Conservation (phyloP, 2,329 filamentous ascomycete species). For the Leptographium lundbergii region DNA sequence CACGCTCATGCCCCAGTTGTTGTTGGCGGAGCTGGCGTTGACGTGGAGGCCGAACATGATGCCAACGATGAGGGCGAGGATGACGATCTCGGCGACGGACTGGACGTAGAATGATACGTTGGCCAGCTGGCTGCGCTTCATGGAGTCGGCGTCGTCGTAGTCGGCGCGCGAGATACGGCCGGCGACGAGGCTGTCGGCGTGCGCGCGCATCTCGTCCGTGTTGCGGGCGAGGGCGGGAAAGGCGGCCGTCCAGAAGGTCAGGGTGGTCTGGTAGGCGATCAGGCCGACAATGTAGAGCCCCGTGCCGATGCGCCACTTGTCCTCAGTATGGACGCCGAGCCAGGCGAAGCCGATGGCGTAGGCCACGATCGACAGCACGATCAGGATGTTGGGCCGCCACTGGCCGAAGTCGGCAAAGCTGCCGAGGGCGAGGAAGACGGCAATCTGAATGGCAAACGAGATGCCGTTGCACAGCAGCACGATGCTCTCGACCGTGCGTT, state of each 20-base stretch:
- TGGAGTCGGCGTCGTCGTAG: not conserved
- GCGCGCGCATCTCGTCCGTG: not conserved
- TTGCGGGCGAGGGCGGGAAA: conserved; percentile 1
- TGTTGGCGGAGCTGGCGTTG: not conserved
- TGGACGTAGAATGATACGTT: conserved; percentile 1
- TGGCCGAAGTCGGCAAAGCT: conserved; percentile 15
- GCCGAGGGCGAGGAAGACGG: conserved; percentile 11
- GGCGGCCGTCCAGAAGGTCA: conserved; percentile 1
- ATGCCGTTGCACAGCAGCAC: conserved; percentile 13
- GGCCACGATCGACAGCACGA: conserved; percentile 1
- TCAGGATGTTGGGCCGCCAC: conserved; percentile 15
- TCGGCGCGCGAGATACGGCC: not conserved
- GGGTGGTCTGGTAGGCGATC: conserved; percentile 1
- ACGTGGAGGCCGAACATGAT: not conserved
- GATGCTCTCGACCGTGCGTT: conserved; percentile 1
- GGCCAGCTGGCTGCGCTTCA: conserved; percentile 2
- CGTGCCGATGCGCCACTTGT: not conserved
- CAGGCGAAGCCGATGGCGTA: conserved; percentile 1
- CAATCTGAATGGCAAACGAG: conserved; percentile 13
- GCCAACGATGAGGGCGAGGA: conserved; percentile 2
- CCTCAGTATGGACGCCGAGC: not conserved
- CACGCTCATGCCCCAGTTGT: conserved; percentile 1
- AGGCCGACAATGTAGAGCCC: conserved; percentile 1
- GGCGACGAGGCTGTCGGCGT: not conserved
- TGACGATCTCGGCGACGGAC: not conserved